Evolutionary conservation across 176 grass and related monocot genomes (phyloP).

Genomic region (Thinopyrum elongatum): DNA sequence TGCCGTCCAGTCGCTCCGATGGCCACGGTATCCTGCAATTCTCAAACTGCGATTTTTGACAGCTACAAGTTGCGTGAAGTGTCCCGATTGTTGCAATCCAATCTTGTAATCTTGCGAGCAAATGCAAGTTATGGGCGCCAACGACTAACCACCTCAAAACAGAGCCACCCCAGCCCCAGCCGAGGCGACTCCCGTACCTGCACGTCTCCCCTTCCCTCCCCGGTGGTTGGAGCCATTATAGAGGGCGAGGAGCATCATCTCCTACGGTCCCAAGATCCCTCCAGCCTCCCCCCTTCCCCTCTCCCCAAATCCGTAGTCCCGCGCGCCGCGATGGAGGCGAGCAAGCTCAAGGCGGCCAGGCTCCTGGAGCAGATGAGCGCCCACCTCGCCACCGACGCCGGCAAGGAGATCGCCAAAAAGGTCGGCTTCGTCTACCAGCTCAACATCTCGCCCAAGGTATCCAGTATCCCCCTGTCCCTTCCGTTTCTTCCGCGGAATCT

Average conservation of each 20-base stretch:
- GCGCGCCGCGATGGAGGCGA: conserved; percentile 48
- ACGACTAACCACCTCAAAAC: conserved; percentile 10
- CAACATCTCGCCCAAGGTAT: conserved; percentile 82
- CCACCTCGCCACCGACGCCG: conserved; percentile 63
- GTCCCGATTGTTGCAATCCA: neutral
- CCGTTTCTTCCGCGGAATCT: neutral
- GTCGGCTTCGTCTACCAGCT: conserved; percentile 86
- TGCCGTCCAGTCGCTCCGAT: neutral
- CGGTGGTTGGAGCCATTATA: conserved; percentile 21
- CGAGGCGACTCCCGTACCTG: neutral
- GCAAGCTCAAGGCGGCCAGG: conserved; percentile 59
- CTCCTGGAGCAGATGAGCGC: conserved; percentile 77
- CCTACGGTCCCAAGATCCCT: neutral
- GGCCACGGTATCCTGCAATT: neutral
- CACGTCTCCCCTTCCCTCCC: neutral
- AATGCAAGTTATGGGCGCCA: conserved; percentile 15
- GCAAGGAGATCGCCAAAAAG: conserved; percentile 67
- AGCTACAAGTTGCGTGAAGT: neutral
- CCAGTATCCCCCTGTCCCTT: neutral
- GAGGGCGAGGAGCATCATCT: neutral
- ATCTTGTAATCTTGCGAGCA: conserved; percentile 1
- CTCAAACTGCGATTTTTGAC: neutral
- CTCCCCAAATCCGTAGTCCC: neutral
- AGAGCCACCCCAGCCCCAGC: neutral
- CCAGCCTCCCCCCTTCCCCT: neutral